Base-by-base conservation (phyloP, 345 rosid genomes). In the Psidium guajava region DNA sequence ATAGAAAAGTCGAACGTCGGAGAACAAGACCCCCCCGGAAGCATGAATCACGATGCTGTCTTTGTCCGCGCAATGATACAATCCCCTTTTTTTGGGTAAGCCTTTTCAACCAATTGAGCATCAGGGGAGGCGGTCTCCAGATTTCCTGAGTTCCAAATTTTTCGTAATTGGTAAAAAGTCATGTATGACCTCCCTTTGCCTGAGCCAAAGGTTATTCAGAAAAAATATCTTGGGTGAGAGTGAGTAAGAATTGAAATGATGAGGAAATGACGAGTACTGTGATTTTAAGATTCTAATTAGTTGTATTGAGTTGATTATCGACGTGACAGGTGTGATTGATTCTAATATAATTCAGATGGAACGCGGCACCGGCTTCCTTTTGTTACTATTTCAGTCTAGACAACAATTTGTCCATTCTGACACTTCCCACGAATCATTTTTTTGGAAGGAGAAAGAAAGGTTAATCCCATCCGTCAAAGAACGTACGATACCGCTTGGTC, bases 311-410 rank as follows among this genome's bases (percentile, higher is more conserved):
- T 54, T 20, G 10, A 54, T 54, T 54, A 20, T 54, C 25, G 4
- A 54, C 11, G 25, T 20, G 10, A 20, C 7, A 21, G 25, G 21
- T 54, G 57, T 54, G 1, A 6, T 54, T 25, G 18, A 32, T 4
- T 28, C 20, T 28, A 61, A 0, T 28, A 28, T 61, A 61, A 61
- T 28, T 8, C 8, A 5, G 1, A 61, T 15, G 16, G 74, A 8
- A 61, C 5, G 2, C 74, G n/a, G n/a, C n/a, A 14, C 8, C 0
- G 0, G 28, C 11, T 14, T 27, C 28, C 16, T 3, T 32, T 64
- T 64, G 40, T 16, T 28, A 28, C 40, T 14, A 28, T 6, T 14
- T 61, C 32, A 14, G 11, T 27, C 5, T 21, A 21, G 57, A 54
- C 10, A 8, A 54, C 25, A 21, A 54, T 21, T 54, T 21, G 25